Evolutionary conservation across 495 filamentous ascomycete genomes (phyloP), one percentile per base, ranked within the genome.

Genomic region (Trichodelitschia bisporula): DNA sequence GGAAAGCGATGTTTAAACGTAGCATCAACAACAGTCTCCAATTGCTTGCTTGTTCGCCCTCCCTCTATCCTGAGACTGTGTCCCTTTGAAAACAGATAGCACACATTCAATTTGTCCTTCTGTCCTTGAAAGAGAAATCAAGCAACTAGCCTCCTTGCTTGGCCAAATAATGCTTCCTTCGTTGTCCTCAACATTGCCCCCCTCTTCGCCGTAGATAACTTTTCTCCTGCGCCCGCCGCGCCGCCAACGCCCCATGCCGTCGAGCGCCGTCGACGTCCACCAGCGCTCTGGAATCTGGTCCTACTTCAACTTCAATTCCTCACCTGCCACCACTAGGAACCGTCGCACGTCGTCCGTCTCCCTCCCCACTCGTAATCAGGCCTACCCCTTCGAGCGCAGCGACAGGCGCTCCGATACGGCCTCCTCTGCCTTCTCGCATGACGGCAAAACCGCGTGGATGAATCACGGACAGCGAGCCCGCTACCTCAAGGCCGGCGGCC

Each of bases 401-500:
- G 46, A 54, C 32, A 42, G 55, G 12, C 51, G 51, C 33, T 18
- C 17, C 33, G 36, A 15, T 32, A 26, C 18, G 6, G n/a, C 21
- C 21, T 36, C 38, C 13, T 38, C 37, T 15, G 28, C 38, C 14
- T 44, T 45, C 39, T 44, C 43, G 36, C 45, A 47, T 36, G 47
- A 59, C 46, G 33, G 52, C 31, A 54, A 50, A 40, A 42, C 33
- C 33, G 42, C 43, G 25, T 54, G 65, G 62, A 57, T 71, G 52
- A 54, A 47, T 39, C 45, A 45, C 35, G 44, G 47, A 21, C 46
- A 48, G 42, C 31, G 45, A 34, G 28, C 69, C 35, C 66, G 79
- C 42, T 80, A 71, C 49, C 38, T 89, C 37, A 90, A 86, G 66
- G 74, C 75, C 23, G 75, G 72, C 20, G 73, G 72, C 40, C 66